Conservation (phyloP, 23 red algal genomes). For the Gracilaria gracilis region DNA sequence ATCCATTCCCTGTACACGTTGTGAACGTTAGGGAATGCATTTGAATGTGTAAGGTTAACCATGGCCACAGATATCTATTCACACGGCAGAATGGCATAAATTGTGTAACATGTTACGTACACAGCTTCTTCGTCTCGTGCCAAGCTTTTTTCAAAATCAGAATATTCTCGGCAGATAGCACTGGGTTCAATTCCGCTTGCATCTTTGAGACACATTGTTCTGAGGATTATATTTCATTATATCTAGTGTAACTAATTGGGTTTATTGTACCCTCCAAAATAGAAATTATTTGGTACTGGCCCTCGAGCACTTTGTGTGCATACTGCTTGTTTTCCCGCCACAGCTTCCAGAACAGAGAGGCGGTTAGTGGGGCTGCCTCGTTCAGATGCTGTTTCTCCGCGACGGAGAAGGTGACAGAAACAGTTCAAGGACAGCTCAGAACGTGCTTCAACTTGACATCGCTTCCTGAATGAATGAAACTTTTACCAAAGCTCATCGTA, state of each 20-base stretch:
- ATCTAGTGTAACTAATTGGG: neutral
- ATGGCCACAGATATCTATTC: slow-evolving; percentile 22
- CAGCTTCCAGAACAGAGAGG: slow-evolving; percentile 16
- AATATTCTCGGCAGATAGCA: neutral
- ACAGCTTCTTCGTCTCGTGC: slow-evolving; percentile 17
- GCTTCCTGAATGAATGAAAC: no score
- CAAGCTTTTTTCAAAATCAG: slow-evolving; percentile 10
- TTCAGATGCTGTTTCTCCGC: neutral
- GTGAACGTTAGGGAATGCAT: neutral
- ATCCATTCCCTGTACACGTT: slow-evolving; percentile 34
- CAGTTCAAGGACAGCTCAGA: neutral
- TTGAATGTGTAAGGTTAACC: neutral
- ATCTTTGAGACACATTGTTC: slow-evolving; percentile 1
- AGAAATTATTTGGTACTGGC: no score
- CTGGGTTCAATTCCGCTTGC: neutral
- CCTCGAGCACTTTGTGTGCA: neutral
- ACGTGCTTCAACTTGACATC: neutral
- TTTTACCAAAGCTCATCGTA: no score
- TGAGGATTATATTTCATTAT: slow-evolving; percentile 7
- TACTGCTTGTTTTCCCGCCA: neutral
- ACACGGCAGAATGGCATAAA: slow-evolving; percentile 12
- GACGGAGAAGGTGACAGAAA: neutral
- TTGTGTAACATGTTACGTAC: neutral
- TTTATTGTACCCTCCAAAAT: no score
- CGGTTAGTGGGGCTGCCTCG: neutral